phyloP scores from a whole-genome alignment of 108 stramenopile genomes.

The Cyclotella atomus region DNA sequence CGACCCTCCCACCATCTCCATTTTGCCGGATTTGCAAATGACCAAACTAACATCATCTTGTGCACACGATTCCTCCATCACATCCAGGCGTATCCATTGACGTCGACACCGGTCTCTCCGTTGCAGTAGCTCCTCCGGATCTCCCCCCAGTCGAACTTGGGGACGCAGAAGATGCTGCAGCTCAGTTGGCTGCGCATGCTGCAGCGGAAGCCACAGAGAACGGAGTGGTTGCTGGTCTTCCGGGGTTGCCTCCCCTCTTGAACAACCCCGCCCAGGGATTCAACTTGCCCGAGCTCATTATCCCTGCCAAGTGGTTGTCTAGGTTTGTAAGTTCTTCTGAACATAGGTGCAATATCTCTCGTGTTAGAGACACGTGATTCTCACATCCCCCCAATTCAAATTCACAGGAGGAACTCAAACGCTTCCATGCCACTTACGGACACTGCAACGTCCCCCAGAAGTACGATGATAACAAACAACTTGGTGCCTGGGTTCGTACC shows the following conservation, averaged over 20 bases:
- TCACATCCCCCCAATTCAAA: not conserved
- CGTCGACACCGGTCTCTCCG: conserved; percentile 9
- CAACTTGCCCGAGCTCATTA: conserved; percentile 32
- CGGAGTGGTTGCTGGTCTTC: conserved; percentile 5
- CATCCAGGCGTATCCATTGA: conserved; percentile 8
- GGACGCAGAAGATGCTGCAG: conserved; percentile 3
- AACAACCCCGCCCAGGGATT: not conserved
- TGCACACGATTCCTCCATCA: not conserved
- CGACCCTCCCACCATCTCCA: not conserved
- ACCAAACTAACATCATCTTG: not conserved
- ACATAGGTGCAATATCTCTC: not conserved
- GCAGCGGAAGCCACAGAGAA: conserved; percentile 1
- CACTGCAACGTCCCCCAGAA: conserved; percentile 49
- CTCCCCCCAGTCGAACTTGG: conserved; percentile 8
- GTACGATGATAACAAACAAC: conserved; percentile 32
- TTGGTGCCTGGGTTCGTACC: conserved; percentile 62
- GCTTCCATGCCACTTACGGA: conserved; percentile 29
- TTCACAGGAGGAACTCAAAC: conserved; percentile 38
- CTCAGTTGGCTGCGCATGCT: not conserved
- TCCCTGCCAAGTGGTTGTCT: conserved; percentile 39
- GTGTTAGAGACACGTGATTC: not conserved
- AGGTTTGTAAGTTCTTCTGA: conserved; percentile 9
- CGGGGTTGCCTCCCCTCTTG: conserved; percentile 16
- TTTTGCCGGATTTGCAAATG: not conserved
- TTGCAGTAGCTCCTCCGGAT: conserved; percentile 2